Evolutionary conservation across 2,329 filamentous ascomycete species (phyloP).

Genomic region (Knoxdaviesia proteae): DNA sequence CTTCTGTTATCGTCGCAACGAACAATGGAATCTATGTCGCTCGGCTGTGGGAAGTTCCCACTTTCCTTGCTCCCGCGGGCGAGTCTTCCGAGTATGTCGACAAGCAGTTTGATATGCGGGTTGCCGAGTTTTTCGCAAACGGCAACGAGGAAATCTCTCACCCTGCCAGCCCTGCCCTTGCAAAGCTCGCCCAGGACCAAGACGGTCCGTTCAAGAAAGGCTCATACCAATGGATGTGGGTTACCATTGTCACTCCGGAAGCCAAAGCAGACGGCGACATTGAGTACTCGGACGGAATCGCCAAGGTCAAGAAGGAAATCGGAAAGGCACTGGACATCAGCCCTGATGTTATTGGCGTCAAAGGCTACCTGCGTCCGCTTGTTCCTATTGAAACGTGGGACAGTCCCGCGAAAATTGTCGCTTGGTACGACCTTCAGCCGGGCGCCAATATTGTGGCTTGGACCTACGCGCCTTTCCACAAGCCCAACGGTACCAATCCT

Average conservation of each 20-base stretch:
- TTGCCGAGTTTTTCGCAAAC: background rate
- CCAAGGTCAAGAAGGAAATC: background rate
- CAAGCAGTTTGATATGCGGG: background rate
- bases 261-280: no score
- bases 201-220: background rate
- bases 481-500: background rate
- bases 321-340: background rate
- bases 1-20: background rate
- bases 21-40: background rate
- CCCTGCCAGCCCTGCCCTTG: background rate
- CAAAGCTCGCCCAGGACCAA: background rate
- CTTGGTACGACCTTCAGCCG: background rate
- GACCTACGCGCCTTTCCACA: background rate
- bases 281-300: background rate
- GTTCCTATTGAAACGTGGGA: background rate
- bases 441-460: background rate
- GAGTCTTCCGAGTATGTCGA: background rate
- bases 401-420: background rate
- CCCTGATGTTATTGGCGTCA: background rate
- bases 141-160: background rate
- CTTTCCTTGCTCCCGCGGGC: background rate
- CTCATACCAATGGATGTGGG: background rate
- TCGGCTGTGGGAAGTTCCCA: constrained; percentile 1
- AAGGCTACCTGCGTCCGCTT: background rate
- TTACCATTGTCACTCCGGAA: background rate